A percentile compares a stretch with the other conserved stretches of the same genome.
Conservation (phyloP, 2,329 filamentous ascomycete genomes). For the Exophiala xenobiotica region DNA sequence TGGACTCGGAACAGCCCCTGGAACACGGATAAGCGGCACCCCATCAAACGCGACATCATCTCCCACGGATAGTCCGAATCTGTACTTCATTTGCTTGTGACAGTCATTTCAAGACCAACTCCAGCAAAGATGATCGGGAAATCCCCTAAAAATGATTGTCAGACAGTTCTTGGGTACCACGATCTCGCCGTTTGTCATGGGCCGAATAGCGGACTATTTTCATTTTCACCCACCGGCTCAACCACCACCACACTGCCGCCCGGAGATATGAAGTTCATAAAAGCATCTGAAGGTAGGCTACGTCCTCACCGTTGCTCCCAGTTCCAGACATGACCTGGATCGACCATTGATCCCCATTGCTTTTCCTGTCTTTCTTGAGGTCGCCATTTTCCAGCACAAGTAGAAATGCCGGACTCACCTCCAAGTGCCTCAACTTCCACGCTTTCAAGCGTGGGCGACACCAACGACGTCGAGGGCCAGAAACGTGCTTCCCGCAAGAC, state of each 20-base stretch:
- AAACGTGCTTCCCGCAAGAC: slow-evolving; percentile 9
- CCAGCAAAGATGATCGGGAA: too few relatives aligned
- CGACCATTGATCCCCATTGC: too few relatives aligned
- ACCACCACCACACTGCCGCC: not conserved
- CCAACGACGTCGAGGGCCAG: slow-evolving; percentile 14
- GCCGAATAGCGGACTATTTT: too few relatives aligned
- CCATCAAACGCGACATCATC: too few relatives aligned
- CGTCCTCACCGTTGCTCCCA: not conserved
- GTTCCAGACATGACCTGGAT: not conserved
- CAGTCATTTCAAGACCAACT: too few relatives aligned
- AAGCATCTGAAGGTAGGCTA: not conserved
- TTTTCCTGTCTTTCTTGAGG: not conserved
- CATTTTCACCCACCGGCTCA: not conserved
- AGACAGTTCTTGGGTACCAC: too few relatives aligned
- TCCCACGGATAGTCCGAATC: too few relatives aligned
- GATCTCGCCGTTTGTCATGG: too few relatives aligned
- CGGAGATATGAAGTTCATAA: not conserved
- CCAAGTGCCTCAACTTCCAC: slow-evolving; percentile 13
- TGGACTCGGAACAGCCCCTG: too few relatives aligned
- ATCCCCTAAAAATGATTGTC: too few relatives aligned
- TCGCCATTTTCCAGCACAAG: not conserved
- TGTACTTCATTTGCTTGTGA: too few relatives aligned
- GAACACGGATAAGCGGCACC: too few relatives aligned
- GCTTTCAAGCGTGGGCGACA: not conserved
- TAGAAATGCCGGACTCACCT: slow-evolving; percentile 12